Percentiles rank a stretch among this genome's conserved stretches.
Conservation (phyloP, 2,329 filamentous ascomycete species). For the Pseudogymnoascus sp. region DNA sequence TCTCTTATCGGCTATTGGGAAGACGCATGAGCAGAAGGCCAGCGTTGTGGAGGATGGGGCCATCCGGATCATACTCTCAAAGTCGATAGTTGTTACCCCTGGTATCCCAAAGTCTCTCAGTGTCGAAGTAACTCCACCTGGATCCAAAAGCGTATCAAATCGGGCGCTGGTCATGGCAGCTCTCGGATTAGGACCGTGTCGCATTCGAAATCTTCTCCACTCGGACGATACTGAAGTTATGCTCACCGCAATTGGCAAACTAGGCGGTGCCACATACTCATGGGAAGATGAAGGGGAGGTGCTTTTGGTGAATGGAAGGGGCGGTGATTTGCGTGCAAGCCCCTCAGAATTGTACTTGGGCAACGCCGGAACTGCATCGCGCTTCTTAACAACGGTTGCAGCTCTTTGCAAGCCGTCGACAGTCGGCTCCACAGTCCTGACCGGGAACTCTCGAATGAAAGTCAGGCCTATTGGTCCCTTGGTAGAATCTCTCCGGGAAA, state of each 20-base stretch:
- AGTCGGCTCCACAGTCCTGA: slow-evolving; percentile 68
- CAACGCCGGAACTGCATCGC: slow-evolving; percentile 91
- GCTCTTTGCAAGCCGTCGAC: slow-evolving; percentile 67
- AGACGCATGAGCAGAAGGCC: slow-evolving; percentile 79
- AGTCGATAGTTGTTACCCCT: slow-evolving; percentile 67
- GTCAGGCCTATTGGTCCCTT: slow-evolving; percentile 87
- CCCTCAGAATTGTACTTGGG: slow-evolving; percentile 79
- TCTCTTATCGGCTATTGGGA: slow-evolving; percentile 81
- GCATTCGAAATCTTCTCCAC: slow-evolving; percentile 86
- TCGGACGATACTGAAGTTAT: slow-evolving; percentile 97
- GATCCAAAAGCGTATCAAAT: slow-evolving; percentile 97
- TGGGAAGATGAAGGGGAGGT: slow-evolving; percentile 96
- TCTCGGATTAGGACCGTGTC: slow-evolving; percentile 76
- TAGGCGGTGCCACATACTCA: slow-evolving; percentile 80
- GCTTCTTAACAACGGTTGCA: slow-evolving; percentile 88
- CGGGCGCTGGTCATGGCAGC: slow-evolving; percentile 90
- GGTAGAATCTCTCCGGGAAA: slow-evolving; percentile 79
- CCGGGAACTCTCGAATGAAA: slow-evolving; percentile 95
- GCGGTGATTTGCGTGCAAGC: slow-evolving; percentile 75
- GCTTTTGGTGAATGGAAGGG: slow-evolving; percentile 81
- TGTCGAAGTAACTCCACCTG: slow-evolving; percentile 78
- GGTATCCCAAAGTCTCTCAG: slow-evolving; percentile 60
- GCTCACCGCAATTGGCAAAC: slow-evolving; percentile 79
- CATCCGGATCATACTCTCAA: slow-evolving; percentile 76
- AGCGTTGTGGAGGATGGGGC: slow-evolving; percentile 81